A percentile compares a stretch with the other conserved stretches of the same genome.
phyloP scores from a whole-genome alignment of 1,139 yeast genomes.

The Lodderomyces oxycetoniae region DNA sequence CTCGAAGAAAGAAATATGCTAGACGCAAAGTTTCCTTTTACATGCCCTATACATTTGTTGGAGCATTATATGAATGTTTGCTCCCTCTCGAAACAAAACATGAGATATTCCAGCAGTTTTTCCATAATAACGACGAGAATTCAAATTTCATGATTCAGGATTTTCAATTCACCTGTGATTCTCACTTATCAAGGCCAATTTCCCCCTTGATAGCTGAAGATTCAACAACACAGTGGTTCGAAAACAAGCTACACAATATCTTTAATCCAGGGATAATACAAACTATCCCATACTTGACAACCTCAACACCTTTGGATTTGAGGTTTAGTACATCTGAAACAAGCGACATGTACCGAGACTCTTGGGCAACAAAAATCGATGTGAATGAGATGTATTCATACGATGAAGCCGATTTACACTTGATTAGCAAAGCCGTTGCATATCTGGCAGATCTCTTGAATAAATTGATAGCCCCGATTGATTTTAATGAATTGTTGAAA shows the following conservation, averaged over 20 bases:
- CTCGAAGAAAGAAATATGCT: conserved; percentile 59
- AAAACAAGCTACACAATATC: conserved; percentile 19
- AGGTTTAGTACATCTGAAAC: conserved; percentile 34
- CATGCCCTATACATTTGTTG: conserved; percentile 59
- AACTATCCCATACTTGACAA: conserved; percentile 55
- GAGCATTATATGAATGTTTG: conserved; percentile 59
- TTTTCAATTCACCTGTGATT: conserved; percentile 31
- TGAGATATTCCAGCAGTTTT: conserved; percentile 13
- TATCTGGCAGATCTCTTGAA: conserved; percentile 27
- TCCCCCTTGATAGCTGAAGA: conserved; percentile 61
- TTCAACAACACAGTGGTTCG: conserved; percentile 46
- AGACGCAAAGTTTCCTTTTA: conserved; percentile 45
- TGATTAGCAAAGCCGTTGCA: conserved; percentile 31
- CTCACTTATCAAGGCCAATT: conserved; percentile 40
- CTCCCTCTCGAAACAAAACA: conserved; percentile 22
- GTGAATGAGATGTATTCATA: conserved; percentile 50
- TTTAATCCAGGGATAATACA: conserved; percentile 33
- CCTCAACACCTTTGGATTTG: conserved; percentile 42
- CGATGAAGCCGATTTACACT: conserved; percentile 32
- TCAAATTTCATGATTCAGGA: conserved; percentile 13
- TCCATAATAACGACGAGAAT: neutral
- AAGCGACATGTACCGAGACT: conserved; percentile 26
- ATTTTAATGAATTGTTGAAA: conserved; percentile 17
- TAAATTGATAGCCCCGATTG: conserved; percentile 26
- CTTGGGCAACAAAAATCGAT: conserved; percentile 48